phyloP scores from a whole-genome alignment of 441 rosid genomes.

The Populus tomentosa region DNA sequence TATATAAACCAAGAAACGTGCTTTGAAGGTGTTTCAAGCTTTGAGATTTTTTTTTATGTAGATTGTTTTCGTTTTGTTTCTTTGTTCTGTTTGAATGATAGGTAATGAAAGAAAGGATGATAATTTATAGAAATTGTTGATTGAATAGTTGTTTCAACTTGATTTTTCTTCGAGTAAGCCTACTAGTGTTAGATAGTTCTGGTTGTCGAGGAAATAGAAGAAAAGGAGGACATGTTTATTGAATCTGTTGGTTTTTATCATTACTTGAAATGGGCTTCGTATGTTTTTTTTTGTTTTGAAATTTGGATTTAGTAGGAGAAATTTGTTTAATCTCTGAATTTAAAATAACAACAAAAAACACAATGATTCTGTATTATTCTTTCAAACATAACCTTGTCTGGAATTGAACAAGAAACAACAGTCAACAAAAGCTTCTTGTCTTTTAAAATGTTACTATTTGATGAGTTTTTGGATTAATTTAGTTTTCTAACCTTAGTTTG shows the following conservation, averaged over 20 bases:
- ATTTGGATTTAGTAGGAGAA: background rate
- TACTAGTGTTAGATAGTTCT: background rate
- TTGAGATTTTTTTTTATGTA: background rate
- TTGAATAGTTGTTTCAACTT: background rate
- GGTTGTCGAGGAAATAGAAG: background rate
- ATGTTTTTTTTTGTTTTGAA: too few relatives aligned
- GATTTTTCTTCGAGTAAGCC: background rate
- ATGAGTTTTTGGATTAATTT: too few relatives aligned
- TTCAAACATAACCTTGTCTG: background rate
- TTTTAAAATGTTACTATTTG: too few relatives aligned
- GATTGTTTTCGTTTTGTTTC: background rate
- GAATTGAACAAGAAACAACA: too few relatives aligned
- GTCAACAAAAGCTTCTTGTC: too few relatives aligned
- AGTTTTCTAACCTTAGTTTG: too few relatives aligned
- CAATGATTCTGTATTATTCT: background rate
- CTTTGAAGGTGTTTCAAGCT: background rate
- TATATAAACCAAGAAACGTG: background rate
- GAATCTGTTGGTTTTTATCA: background rate
- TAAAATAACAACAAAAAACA: background rate
- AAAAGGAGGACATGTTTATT: background rate
- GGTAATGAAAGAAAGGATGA: background rate
- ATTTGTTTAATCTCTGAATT: background rate
- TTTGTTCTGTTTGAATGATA: background rate
- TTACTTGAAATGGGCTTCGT: background rate
- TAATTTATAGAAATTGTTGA: background rate